These are phyloP conservation scores for Ilyonectria mors-panacis DNA, from an alignment of 2,329 filamentous ascomycete genomes.

Conservation along the genomic window DNA sequence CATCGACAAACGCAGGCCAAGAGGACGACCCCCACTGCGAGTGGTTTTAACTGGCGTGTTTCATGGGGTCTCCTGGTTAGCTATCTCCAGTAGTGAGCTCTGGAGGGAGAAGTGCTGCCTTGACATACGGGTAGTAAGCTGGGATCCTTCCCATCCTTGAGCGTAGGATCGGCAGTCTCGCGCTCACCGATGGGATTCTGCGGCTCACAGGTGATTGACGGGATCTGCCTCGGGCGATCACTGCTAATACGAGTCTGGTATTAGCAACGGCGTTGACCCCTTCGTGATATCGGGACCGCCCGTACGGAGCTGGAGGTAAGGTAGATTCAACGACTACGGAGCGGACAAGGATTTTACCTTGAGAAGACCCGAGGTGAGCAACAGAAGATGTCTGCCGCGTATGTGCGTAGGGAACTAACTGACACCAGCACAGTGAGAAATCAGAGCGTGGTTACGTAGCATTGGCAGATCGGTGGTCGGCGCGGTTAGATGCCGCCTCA, in stretches of 20 bases:
- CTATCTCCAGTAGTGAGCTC: slow-evolving; percentile 6
- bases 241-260: slow-evolving; percentile 37
- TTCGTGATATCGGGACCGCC: slow-evolving; percentile 44
- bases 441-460: not conserved
- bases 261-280: slow-evolving; percentile 23
- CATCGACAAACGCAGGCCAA: slow-evolving; percentile 7
- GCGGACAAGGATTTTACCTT: slow-evolving; percentile 17
- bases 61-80: slow-evolving; percentile 26
- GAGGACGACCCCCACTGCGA: slow-evolving; percentile 26
- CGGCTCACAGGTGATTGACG: slow-evolving; percentile 35
- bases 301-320: slow-evolving; percentile 37
- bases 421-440: not conserved
- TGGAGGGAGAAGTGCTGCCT: slow-evolving; percentile 33
- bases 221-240: slow-evolving; percentile 42
- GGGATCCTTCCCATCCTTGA: slow-evolving; percentile 38
- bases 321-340: slow-evolving; percentile 41
- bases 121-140: slow-evolving; percentile 1
- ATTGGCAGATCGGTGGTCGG: not conserved
- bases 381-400: slow-evolving; percentile 4
- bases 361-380: slow-evolving; percentile 32
- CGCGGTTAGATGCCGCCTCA: not conserved
- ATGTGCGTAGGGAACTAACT: not conserved
- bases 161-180: slow-evolving; percentile 43
- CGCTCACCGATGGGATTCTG: slow-evolving; percentile 43
- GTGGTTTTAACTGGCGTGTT: slow-evolving; percentile 22